Evolutionary conservation across 228 moss, liverwort and hornwort species (phyloP).

Genomic region (Sphagnum magellanicum): DNA sequence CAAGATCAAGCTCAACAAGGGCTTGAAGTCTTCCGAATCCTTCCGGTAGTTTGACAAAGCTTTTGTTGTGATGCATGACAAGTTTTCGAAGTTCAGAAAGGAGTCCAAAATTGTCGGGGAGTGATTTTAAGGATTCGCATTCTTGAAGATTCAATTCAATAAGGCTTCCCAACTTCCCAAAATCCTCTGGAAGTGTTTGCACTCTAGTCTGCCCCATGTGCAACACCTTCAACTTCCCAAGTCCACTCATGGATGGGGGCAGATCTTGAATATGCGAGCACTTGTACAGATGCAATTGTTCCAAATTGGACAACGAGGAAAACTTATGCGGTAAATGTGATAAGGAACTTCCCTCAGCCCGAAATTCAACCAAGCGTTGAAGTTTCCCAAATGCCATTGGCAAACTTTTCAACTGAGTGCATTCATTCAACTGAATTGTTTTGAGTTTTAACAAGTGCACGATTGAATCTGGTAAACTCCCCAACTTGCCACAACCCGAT

Average conservation of each 20-base stretch:
- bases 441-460: slow-evolving; percentile 7
- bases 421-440: slow-evolving; percentile 7
- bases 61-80: not conserved
- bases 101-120: not conserved
- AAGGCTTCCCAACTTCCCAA: slow-evolving; percentile 1
- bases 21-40: slow-evolving; percentile 2
- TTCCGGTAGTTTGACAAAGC: not conserved
- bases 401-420: not conserved
- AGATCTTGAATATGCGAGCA: not conserved
- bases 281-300: not conserved
- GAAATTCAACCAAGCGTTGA: slow-evolving; percentile 8
- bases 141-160: not conserved
- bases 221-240: not conserved
- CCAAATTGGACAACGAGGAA: not conserved
- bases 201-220: not conserved
- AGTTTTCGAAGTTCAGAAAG: not conserved
- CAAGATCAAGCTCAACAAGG: not conserved
- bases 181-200: slow-evolving; percentile 2
- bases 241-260: not conserved
- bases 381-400: slow-evolving; percentile 4
- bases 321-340: not conserved
- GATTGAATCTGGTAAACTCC: slow-evolving; percentile 6
- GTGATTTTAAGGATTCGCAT: not conserved
- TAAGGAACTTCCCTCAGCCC: not conserved
- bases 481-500: slow-evolving; percentile 6